Conservation (phyloP, 2,329 filamentous ascomycete genomes). For the Talaromyces sp. region DNA sequence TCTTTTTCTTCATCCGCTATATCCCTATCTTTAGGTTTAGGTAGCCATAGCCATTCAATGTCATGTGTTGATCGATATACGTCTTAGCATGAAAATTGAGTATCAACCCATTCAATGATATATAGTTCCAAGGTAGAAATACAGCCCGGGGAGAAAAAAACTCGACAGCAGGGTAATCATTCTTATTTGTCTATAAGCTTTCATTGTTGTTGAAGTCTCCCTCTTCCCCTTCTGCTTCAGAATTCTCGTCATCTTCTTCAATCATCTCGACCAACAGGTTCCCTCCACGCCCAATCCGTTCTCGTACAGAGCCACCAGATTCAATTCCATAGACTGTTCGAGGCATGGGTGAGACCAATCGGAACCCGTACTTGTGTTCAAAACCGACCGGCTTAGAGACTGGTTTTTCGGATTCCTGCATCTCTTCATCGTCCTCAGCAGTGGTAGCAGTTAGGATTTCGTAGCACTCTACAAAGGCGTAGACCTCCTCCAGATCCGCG, state of each 20-base stretch:
- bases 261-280: slow-evolving; percentile 83
- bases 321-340: slow-evolving; percentile 73
- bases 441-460: slow-evolving; percentile 53
- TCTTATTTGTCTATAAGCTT: slow-evolving; percentile 1
- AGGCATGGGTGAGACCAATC: slow-evolving; percentile 80
- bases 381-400: slow-evolving; percentile 62
- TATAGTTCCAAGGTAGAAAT: too few species aligned
- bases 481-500: slow-evolving; percentile 80
- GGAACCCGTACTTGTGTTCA: slow-evolving; percentile 78
- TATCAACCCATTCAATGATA: too few species aligned
- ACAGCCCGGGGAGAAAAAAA: too few species aligned
- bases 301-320: slow-evolving; percentile 61
- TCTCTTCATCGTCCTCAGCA: slow-evolving; percentile 31
- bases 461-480: slow-evolving; percentile 93
- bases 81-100: not conserved
- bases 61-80: too few species aligned
- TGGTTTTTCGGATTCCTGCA: not conserved
- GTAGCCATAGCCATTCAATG: too few species aligned
- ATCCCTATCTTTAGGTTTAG: not conserved
- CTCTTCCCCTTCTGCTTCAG: slow-evolving; percentile 40
- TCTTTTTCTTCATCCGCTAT: not conserved
- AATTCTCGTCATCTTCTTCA: slow-evolving; percentile 53
- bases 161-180: not conserved
- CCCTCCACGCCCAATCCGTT: slow-evolving; percentile 74
- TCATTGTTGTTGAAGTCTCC: slow-evolving; percentile 7